These are phyloP conservation scores for Whalleya microplaca DNA, from an alignment of 2,329 filamentous ascomycete species.

Conservation along the genomic window DNA sequence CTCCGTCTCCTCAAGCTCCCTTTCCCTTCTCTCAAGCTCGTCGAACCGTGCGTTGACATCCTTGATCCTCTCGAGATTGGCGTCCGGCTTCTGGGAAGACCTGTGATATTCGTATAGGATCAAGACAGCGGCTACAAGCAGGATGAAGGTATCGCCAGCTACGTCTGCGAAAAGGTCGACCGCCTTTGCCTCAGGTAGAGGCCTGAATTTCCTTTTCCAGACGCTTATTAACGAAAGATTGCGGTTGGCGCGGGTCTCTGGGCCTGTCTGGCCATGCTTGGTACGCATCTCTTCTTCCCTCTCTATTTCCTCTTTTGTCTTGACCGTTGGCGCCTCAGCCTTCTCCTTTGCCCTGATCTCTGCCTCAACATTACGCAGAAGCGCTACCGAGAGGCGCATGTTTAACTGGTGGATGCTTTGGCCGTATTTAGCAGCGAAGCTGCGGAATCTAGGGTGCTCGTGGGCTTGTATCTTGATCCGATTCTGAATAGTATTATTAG, in stretches of 20 bases:
- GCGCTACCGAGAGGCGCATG: conserved; percentile 65
- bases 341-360: conserved; percentile 64
- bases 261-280: conserved; percentile 45
- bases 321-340: conserved; percentile 66
- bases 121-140: conserved; percentile 59
- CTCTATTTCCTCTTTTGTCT: conserved; percentile 63
- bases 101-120: conserved; percentile 67
- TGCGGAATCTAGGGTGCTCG: conserved; percentile 64
- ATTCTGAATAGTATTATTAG: conserved; percentile 49
- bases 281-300: conserved; percentile 55
- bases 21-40: conserved; percentile 52
- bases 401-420: conserved; percentile 69
- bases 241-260: conserved; percentile 32
- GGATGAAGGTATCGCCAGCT: conserved; percentile 65
- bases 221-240: conserved; percentile 50
- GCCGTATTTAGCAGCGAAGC: conserved; percentile 63
- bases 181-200: conserved; percentile 66
- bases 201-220: conserved; percentile 65
- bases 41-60: conserved; percentile 53
- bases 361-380: conserved; percentile 60
- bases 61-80: conserved; percentile 56
- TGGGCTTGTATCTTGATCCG: conserved; percentile 68
- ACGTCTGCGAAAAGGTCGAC: conserved; percentile 71
- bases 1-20: conserved; percentile 54
- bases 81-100: conserved; percentile 62